Evolutionary conservation across 1,284 basidiomycete genomes (phyloP).

Genomic region (Moesziomyces sp.): DNA sequence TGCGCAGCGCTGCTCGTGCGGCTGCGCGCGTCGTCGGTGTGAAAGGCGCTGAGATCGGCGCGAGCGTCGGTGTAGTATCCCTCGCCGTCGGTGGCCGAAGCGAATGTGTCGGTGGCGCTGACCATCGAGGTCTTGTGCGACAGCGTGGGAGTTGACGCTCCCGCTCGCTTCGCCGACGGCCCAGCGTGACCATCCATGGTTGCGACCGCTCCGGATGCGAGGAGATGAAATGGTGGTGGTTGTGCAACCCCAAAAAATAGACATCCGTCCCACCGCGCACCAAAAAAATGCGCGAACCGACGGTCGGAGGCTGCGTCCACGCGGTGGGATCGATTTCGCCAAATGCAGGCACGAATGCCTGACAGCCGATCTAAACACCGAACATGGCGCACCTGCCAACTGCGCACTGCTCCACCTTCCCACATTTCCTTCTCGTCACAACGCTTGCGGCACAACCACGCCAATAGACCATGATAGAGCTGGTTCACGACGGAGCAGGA

Average conservation of each 20-base stretch:
- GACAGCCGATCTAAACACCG: background rate
- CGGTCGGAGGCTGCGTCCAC: background rate
- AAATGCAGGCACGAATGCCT: background rate
- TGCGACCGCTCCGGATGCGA: background rate
- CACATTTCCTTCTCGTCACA: background rate
- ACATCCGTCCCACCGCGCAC: background rate
- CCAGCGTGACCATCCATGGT: conserved; percentile 10
- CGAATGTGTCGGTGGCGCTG: conserved; percentile 35
- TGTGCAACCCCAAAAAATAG: background rate
- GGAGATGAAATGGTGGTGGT: conserved; percentile 4
- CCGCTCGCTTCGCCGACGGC: conserved; percentile 4
- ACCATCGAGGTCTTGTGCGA: conserved; percentile 33
- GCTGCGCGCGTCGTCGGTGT: conserved; percentile 14
- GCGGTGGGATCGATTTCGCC: background rate
- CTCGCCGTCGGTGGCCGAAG: conserved; percentile 32
- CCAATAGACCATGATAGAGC: conserved; percentile 5
- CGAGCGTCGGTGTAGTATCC: conserved; percentile 40
- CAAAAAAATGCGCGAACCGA: background rate
- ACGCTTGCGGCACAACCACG: background rate
- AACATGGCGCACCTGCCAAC: background rate
- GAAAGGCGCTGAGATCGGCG: conserved; percentile 13
- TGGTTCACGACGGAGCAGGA: background rate
- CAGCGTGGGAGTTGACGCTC: conserved; percentile 21
- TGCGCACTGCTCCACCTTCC: too few species aligned
- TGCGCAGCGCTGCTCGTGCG: conserved; percentile 10